Conservation (phyloP, 345 rosid species). For the Linum tenue region DNA sequence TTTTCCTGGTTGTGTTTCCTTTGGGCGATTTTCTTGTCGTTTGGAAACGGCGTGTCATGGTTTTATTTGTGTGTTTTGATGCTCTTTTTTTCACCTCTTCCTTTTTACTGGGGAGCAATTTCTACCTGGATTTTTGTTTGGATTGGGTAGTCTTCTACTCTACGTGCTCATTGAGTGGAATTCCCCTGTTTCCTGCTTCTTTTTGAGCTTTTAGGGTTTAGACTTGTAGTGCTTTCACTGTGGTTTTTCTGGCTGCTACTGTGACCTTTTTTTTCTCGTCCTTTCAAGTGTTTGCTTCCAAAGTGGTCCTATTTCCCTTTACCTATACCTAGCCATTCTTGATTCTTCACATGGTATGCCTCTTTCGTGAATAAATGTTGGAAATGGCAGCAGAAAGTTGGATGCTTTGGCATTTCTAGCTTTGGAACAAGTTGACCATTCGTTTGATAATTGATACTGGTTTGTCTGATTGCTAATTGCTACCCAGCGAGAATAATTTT, state of each 20-base stretch:
- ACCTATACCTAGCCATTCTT: no score
- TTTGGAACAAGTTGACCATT: neutral
- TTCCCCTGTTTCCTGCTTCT: neutral
- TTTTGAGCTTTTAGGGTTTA: neutral
- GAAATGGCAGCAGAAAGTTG: neutral
- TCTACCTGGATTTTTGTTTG: neutral
- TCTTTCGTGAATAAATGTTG: neutral
- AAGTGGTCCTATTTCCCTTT: neutral
- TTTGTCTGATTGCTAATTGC: no score
- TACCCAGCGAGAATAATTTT: no score
- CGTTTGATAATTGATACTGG: neutral
- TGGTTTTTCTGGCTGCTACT: neutral
- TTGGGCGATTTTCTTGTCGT: neutral
- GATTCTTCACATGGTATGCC: no score
- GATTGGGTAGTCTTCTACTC: neutral
- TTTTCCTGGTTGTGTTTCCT: neutral
- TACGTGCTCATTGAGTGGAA: neutral
- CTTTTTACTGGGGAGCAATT: neutral
- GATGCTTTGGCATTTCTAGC: neutral
- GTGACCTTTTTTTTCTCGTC: neutral
- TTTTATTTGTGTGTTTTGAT: no score
- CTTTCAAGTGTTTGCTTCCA: neutral
- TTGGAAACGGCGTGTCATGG: neutral
- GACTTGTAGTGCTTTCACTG: neutral
- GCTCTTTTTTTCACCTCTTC: no score